These are phyloP conservation scores for Smallanthus sonchifolius DNA, from an alignment of 129 eudicot genomes.

Conservation along the genomic window DNA sequence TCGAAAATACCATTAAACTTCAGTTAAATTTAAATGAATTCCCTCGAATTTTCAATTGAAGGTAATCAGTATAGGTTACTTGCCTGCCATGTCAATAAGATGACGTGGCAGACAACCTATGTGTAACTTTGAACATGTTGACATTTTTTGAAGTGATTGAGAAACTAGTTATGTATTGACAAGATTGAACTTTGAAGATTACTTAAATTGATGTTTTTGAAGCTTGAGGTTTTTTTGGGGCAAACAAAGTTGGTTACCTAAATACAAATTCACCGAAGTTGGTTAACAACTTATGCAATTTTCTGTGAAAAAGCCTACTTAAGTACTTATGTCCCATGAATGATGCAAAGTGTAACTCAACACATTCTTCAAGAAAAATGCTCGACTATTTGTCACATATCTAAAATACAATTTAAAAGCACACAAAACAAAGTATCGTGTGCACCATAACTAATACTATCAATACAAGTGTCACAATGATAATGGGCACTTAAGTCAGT, in stretches of 20 bases:
- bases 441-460: not conserved
- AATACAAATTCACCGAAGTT: not conserved
- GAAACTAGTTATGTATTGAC: too few relatives aligned
- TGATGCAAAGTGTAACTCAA: not conserved
- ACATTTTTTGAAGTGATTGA: not conserved
- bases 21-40: too few relatives aligned
- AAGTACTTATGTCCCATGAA: not conserved
- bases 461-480: not conserved
- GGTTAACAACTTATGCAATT: not conserved
- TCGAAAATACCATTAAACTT: not conserved
- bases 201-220: too few relatives aligned
- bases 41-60: not conserved
- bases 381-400: not conserved
- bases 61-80: not conserved
- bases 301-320: not conserved
- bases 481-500: not conserved
- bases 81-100: not conserved
- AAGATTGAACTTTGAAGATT: too few relatives aligned
- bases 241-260: not conserved
- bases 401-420: not conserved
- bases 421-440: not conserved
- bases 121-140: not conserved
- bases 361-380: not conserved
- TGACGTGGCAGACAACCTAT: not conserved
- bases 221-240: not conserved